Base-by-base conservation (phyloP, 805 yeast genomes). In the Pichia manshurica region DNA sequence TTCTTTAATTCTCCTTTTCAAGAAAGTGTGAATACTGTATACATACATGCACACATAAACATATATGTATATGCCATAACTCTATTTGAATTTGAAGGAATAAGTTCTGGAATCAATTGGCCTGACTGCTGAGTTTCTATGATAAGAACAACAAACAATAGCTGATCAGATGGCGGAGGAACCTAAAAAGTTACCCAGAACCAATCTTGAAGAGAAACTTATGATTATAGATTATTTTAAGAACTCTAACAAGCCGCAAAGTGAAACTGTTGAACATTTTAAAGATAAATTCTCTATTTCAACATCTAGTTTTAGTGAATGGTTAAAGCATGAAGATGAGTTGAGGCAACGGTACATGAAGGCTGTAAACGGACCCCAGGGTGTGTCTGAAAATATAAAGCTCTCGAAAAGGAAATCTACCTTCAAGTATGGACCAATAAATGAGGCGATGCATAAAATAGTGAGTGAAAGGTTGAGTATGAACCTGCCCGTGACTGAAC, bases 241-340 rank as follows among this genome's bases (percentile, higher is more conserved):
- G 56, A 59, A 61, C 32, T 64, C 73, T 3, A 70, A 70, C 38
- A 62, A 75, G 42, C 78, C 83, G 13, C 84, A 79, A 60, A 75
- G 74, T 64, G 80, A 74, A 52, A 74, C 80, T 0, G 84, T 79
- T 19, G 78, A 78, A 39, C 62, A 69, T 41, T 79, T 73, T 61
- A 72, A 71, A 51, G 67, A 73, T 45, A 68, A 68, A 51, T 70
- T 74, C 43, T 70, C 82, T 15, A 78, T 79, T 12, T 75, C 81
- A n/a, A 77, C 83, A 1, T 76, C 81, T 22, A 72, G 79, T 15
- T 73, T 79, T 53, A 72, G 79, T 55, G 84, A 79, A 56, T 79
- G 85, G 85, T 57, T 79, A 36, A 78, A 77, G 59, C 66, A 71
- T 49, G 84, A 79, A 57, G 62, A 54, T 3, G 77, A 77, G 20